phyloP scores from a whole-genome alignment of 805 yeast species.

The Myxozyma monticola region DNA sequence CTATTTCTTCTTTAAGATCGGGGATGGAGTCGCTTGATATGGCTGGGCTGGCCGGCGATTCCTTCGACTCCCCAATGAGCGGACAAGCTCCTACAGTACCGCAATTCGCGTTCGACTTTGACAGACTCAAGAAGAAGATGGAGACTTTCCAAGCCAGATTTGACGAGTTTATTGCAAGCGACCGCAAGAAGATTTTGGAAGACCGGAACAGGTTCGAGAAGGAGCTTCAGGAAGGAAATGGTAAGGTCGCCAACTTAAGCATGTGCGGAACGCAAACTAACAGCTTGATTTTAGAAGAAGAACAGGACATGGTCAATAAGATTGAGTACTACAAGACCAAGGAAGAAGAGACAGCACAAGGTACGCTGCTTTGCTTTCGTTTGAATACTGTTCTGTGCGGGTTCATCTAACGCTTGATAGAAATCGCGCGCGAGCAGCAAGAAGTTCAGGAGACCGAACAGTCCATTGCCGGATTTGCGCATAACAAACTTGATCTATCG shows the following conservation, averaged over 20 bases:
- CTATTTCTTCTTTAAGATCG: conserved; percentile 7
- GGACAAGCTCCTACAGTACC: conserved; percentile 29
- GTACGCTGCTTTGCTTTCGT: not conserved
- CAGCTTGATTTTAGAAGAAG: conserved; percentile 21
- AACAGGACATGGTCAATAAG: conserved; percentile 38
- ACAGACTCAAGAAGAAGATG: conserved; percentile 42
- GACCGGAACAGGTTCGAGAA: conserved; percentile 30
- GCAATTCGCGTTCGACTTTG: conserved; percentile 38
- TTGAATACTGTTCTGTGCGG: not conserved
- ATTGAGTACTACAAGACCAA: conserved; percentile 34
- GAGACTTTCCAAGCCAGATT: conserved; percentile 44
- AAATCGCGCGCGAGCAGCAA: conserved; percentile 31
- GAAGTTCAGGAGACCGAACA: conserved; percentile 34
- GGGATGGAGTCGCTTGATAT: conserved; percentile 9
- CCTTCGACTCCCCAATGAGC: conserved; percentile 4
- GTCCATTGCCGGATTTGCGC: conserved; percentile 33
- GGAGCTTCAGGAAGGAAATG: conserved; percentile 26
- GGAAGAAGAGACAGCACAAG: conserved; percentile 28
- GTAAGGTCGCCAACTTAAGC: too few species aligned
- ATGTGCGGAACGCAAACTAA: not conserved
- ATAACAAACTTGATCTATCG: conserved; percentile 33
- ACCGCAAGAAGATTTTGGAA: conserved; percentile 37
- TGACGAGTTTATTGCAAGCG: conserved; percentile 40
- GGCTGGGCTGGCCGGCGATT: not conserved
- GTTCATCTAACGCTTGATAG: conserved; percentile 1